Conservation (phyloP, 805 yeast species). For the Jamesozyma spencerorum region DNA sequence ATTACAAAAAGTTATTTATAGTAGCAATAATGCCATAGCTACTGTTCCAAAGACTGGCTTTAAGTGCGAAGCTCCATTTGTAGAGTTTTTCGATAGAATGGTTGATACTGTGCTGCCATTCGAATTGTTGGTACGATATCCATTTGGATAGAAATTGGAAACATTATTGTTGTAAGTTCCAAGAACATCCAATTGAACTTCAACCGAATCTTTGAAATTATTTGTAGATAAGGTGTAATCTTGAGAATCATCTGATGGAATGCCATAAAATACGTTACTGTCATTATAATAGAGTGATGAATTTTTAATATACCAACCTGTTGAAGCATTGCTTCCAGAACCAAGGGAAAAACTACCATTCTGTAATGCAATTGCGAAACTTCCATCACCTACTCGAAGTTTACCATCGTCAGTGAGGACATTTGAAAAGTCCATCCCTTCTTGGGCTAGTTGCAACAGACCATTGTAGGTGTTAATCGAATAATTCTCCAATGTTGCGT, state of each 20-base stretch:
- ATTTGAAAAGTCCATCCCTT: too few relatives aligned
- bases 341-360: conserved; percentile 16
- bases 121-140: too few relatives aligned
- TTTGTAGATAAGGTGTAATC: neutral
- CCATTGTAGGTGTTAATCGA: too few relatives aligned
- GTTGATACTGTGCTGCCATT: too few relatives aligned
- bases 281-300: neutral
- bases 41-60: too few relatives aligned
- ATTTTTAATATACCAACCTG: conserved; percentile 32
- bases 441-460: too few relatives aligned
- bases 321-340: conserved; percentile 16
- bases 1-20: too few relatives aligned
- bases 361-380: conserved; percentile 22
- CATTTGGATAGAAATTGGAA: neutral
- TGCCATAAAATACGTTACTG: neutral
- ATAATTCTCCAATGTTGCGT: too few relatives aligned
- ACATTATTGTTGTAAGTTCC: neutral
- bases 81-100: too few relatives aligned
- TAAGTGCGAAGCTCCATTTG: too few relatives aligned
- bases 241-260: neutral
- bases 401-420: conserved; percentile 24
- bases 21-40: too few relatives aligned
- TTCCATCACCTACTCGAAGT: conserved; percentile 18
- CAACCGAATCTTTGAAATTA: neutral
- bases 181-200: neutral